Evolutionary conservation across 192 early-diverging fungal genomes (phyloP), one percentile per base, ranked within the genome.

Genomic region (Linnemannia hyalina): DNA sequence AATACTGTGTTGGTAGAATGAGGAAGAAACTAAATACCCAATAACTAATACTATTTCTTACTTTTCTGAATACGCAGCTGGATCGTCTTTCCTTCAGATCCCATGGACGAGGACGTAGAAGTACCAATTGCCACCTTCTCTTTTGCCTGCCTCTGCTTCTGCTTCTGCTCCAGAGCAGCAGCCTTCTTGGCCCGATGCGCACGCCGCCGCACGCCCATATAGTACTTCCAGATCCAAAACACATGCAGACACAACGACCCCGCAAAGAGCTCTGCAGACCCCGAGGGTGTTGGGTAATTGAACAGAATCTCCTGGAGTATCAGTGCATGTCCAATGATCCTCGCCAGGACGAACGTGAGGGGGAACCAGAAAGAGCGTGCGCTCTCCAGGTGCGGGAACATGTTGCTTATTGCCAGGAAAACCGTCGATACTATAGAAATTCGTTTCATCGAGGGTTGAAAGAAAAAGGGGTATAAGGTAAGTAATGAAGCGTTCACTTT

Each of bases 301-400:
- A 54, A 78, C 9, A 47, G 20, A 49, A 77, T 22, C 32, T 78
- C 77, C 1, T 78, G 77, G 16, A 78, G 69, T 2, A 68, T 49
- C 29, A 15, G 16, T n/a, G 23, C 5, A 16, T 69, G 40, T 7
- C 35, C 47, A n/a, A 71, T 26, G 18, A 71, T 71, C 77, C 77
- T 26, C 13, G 35, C 4, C 1, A 35, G 2, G 68, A 78, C n/a
- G 36, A 71, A 78, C 36, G 68, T 70, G 2, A 40, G 0, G 5
- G 68, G 29, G 36, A 78, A 78, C 77, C 77, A 78, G 32, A 78
- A 54, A 9, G 44, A 46, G 44, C 44, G 11, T 3, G 52, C 68
- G 36, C 77, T 78, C 22, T 57, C 36, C 6, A 52, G 20, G 18
- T 78, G 42, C 15, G 77, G 77, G 9, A 68, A 78, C 36, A 78